Percentiles rank a stretch among this genome's conserved stretches.
Evolutionary conservation across 768 basidiomycete genomes (phyloP).

Genomic region (Lactarius trivialis): DNA sequence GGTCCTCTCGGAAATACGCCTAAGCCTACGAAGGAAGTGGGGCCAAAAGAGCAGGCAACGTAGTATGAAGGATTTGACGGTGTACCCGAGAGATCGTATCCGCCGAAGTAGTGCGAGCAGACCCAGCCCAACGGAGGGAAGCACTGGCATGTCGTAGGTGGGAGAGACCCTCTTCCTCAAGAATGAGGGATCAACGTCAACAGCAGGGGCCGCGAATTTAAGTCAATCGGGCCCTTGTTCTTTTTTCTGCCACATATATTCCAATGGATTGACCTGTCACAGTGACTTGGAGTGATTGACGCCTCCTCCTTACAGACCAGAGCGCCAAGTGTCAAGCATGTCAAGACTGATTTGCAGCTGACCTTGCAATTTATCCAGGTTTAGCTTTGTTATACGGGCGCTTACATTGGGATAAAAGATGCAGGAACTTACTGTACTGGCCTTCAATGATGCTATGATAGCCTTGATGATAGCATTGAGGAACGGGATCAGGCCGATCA

Average conservation of each 20-base stretch:
- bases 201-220: not conserved
- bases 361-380: not conserved
- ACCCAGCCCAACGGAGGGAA: not conserved
- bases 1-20: not conserved
- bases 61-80: constrained; percentile 7
- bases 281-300: not conserved
- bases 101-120: not conserved
- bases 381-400: not conserved
- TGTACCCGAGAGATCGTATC: not conserved
- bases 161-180: not conserved
- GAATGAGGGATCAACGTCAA: not conserved
- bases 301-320: not conserved
- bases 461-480: too few species aligned
- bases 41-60: constrained; percentile 2
- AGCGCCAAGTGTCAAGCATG: not conserved
- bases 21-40: not conserved
- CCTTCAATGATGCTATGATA: too few species aligned
- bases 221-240: not conserved
- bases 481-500: too few species aligned
- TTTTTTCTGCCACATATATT: not conserved
- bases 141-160: not conserved
- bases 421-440: too few species aligned
- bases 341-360: not conserved
- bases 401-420: too few species aligned
- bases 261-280: not conserved